A percentile compares a stretch with the other conserved stretches of the same genome.
These are phyloP conservation scores for Luzula sylvatica DNA, from an alignment of 176 grass and related monocot genomes.

Conservation along the genomic window DNA sequence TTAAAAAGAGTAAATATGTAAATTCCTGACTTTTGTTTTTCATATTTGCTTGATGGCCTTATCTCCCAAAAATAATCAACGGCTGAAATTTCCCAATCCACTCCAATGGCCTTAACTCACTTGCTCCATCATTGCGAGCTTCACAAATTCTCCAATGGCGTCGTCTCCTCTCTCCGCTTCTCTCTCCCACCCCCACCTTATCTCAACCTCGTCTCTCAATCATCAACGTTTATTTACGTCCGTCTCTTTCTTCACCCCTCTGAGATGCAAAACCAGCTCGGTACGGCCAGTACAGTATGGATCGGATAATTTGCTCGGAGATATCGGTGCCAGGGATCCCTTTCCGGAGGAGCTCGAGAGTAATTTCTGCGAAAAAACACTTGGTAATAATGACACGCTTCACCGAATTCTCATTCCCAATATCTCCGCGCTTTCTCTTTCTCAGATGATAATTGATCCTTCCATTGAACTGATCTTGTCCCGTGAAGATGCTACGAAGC, in stretches of 20 bases:
- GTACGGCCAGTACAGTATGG: slow-evolving; percentile 20
- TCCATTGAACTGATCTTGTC: slow-evolving; percentile 23
- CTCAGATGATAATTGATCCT: slow-evolving; percentile 35
- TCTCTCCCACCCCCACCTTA: neutral
- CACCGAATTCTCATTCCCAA: slow-evolving; percentile 90
- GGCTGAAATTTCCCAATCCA: neutral
- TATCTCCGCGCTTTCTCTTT: slow-evolving; percentile 54
- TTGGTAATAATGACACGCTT: slow-evolving; percentile 64
- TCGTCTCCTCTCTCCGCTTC: slow-evolving; percentile 8
- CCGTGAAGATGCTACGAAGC: slow-evolving; percentile 33
- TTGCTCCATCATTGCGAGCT: no score
- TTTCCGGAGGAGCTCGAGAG: slow-evolving; percentile 81
- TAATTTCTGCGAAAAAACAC: slow-evolving; percentile 63
- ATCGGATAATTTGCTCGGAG: slow-evolving; percentile 52
- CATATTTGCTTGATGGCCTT: no score
- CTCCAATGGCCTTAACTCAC: neutral
- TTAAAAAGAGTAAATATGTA: no score
- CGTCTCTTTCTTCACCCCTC: neutral
- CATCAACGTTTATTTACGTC: neutral
- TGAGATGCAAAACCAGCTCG: neutral
- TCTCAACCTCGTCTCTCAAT: neutral
- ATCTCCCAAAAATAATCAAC: neutral
- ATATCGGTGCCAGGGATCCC: slow-evolving; percentile 57
- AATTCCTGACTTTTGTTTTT: no score
- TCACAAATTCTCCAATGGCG: slow-evolving; percentile 9